phyloP scores from a whole-genome alignment of 73 alveolate species.

The Symbiodinium natans region DNA sequence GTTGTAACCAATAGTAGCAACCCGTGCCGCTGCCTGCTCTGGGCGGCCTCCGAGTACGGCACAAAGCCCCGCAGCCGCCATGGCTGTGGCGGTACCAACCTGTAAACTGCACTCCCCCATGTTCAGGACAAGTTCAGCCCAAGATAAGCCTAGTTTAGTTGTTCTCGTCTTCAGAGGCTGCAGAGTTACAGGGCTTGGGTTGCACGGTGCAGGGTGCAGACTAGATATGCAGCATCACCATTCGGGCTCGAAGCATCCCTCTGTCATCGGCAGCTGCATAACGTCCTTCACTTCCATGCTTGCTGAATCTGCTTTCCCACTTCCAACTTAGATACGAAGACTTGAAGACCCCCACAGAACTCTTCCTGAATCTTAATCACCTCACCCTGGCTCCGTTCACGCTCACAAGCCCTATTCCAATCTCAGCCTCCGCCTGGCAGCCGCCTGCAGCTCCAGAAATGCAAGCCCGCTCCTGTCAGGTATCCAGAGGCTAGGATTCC shows the following conservation, averaged over 20 bases:
- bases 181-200: neutral
- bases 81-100: constrained; percentile 87
- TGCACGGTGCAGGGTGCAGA: neutral
- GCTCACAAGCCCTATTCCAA: too few species aligned
- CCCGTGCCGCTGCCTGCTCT: constrained; percentile 17
- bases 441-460: constrained; percentile 92
- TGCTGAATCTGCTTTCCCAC: neutral
- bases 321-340: neutral
- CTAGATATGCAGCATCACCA: too few species aligned
- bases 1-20: too few species aligned
- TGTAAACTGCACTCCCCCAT: too few species aligned
- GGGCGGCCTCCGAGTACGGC: constrained; percentile 77
- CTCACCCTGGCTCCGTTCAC: too few species aligned
- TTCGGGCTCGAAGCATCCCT: too few species aligned
- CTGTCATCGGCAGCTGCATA: too few species aligned
- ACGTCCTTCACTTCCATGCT: neutral
- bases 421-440: constrained; percentile 51
- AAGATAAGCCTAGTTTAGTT: too few species aligned
- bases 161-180: too few species aligned
- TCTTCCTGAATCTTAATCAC: too few species aligned
- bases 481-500: too few species aligned
- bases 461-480: constrained; percentile 39
- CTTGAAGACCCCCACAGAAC: neutral
- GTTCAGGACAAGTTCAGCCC: too few species aligned
- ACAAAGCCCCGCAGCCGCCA: constrained; percentile 92